Evolutionary conservation across 129 eudicot species (phyloP).

Genomic region (Helianthus tuberosus): DNA sequence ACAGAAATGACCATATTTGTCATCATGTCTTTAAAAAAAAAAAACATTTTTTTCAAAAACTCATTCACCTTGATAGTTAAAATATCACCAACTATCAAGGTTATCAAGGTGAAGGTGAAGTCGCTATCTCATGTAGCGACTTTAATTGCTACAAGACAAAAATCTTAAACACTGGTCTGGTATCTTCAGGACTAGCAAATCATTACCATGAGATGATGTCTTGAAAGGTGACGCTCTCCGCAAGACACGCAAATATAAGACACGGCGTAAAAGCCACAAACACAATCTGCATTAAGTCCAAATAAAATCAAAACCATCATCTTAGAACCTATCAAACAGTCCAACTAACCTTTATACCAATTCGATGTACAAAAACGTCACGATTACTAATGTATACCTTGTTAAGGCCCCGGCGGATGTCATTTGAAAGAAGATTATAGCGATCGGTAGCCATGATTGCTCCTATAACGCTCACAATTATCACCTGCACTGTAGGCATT

Average conservation of each 20-base stretch:
- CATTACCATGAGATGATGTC: conserved; percentile 79
- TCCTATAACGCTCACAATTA: conserved; percentile 47
- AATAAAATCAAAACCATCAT: conserved; percentile 2
- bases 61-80: too few species aligned
- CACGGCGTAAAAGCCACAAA: conserved; percentile 80
- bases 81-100: too few species aligned
- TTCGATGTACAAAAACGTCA: background rate
- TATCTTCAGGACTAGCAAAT: too few species aligned
- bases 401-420: conserved; percentile 45
- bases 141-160: too few species aligned
- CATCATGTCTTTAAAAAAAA: too few species aligned
- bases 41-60: too few species aligned
- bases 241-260: conserved; percentile 71
- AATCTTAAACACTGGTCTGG: too few species aligned
- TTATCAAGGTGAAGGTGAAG: too few species aligned
- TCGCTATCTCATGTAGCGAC: too few species aligned
- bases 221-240: conserved; percentile 72
- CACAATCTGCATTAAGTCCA: conserved; percentile 57
- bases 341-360: background rate
- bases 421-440: conserved; percentile 46
- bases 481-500: conserved; percentile 52
- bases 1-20: too few species aligned
- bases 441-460: conserved; percentile 52
- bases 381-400: conserved; percentile 23
- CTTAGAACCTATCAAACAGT: background rate